Evolutionary conservation across 108 stramenopile genomes (phyloP).

Genomic region (Stephanodiscus minutulus): DNA sequence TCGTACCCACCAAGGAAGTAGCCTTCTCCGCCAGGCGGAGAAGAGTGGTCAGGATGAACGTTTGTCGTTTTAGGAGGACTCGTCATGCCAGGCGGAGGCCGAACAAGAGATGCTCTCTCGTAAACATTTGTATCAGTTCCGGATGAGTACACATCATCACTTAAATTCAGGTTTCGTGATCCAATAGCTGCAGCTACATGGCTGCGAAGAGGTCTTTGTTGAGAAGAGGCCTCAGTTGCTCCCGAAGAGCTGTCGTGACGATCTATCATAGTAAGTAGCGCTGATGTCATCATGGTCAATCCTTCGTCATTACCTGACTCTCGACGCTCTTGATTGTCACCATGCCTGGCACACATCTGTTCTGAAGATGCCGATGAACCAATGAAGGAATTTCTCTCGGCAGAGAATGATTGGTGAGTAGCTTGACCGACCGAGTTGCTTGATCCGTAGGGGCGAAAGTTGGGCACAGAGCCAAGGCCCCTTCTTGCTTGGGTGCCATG

Average conservation of each 20-base stretch:
- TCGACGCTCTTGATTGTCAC: constrained; percentile 4
- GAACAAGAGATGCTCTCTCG: not conserved
- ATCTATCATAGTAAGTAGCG: constrained; percentile 79
- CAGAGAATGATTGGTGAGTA: not conserved
- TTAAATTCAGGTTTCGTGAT: not conserved
- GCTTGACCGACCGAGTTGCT: constrained; percentile 6
- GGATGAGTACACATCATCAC: constrained; percentile 1
- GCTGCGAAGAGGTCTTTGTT: not conserved
- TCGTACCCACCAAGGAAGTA: constrained; percentile 14
- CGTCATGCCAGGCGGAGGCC: constrained; percentile 32
- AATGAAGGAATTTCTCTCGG: constrained; percentile 4
- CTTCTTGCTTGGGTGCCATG: constrained; percentile 12
- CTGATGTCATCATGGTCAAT: constrained; percentile 85
- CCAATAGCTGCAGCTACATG: not conserved
- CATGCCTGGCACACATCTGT: not conserved
- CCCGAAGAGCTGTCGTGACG: constrained; percentile 51
- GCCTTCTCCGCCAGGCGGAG: constrained; percentile 9
- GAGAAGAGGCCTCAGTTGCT: not conserved
- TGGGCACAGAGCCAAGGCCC: not conserved
- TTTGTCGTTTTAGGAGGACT: not conserved
- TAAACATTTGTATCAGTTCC: constrained; percentile 2
- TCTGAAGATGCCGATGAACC: not conserved
- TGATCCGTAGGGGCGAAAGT: constrained; percentile 11
- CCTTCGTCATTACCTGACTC: constrained; percentile 62
- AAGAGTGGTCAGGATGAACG: not conserved